These are phyloP conservation scores for Suillus variegatus DNA, from an alignment of 768 basidiomycete genomes.

Conservation along the genomic window DNA sequence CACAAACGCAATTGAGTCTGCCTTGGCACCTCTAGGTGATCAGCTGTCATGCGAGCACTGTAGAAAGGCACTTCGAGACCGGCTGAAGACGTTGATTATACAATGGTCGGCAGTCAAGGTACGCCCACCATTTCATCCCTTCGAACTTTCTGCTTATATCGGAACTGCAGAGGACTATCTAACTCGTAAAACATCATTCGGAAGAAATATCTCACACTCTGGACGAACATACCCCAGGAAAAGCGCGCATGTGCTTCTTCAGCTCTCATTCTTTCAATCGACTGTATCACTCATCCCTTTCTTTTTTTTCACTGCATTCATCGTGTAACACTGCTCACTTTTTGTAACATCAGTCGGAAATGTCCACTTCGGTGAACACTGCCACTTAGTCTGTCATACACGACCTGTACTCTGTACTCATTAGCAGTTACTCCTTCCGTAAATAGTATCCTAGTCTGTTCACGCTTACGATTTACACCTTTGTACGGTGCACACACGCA, in stretches of 20 bases:
- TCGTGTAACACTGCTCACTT: constrained; percentile 1
- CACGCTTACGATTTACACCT: not conserved
- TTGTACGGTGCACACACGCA: constrained; percentile 6
- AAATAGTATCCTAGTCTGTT: not conserved
- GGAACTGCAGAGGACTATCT: not conserved
- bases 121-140: not conserved
- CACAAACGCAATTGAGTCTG: constrained; percentile 68
- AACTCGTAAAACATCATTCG: not conserved
- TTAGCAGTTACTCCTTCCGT: constrained; percentile 1
- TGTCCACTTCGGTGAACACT: not conserved
- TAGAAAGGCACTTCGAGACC: constrained; percentile 57
- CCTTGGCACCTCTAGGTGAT: constrained; percentile 67
- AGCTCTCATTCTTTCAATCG: too few relatives aligned
- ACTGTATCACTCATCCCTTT: not conserved
- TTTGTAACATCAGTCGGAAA: constrained; percentile 8
- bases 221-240: constrained; percentile 3
- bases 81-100: constrained; percentile 65
- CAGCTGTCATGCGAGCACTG: constrained; percentile 74
- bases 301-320: not conserved
- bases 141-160: not conserved
- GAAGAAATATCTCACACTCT: not conserved
- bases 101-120: constrained; percentile 86
- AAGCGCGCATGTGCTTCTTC: not conserved
- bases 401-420: constrained; percentile 11
- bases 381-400: constrained; percentile 1